Evolutionary conservation across 2,329 filamentous ascomycete genomes (phyloP), one percentile per base, ranked within the genome.

Genomic region (Dendrostoma leiphaemia): DNA sequence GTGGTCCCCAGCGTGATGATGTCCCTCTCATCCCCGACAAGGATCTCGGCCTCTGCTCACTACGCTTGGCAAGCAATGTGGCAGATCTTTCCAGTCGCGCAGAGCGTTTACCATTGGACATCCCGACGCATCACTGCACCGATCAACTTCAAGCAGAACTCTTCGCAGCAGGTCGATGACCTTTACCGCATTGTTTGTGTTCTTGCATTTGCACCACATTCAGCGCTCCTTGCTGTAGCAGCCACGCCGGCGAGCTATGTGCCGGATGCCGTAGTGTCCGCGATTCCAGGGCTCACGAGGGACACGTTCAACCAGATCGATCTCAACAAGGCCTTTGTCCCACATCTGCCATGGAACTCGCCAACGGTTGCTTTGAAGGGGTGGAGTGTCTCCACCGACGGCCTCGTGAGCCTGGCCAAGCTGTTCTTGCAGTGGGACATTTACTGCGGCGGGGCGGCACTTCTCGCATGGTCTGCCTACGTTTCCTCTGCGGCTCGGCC

Each of bases 401-500:
- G 61, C 6, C 50, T 78, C 12, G 68, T 70, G 12, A 66, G 72
- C 19, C 74, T 77, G 1, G 69, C 72, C 9, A 69, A 74, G 34
- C 67, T 65, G 35, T 76, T 81, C 57, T 59, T 81, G 28, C 71
- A 77, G 32, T 81, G 76, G 72, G 78, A 81, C 60, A 65, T 77
- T 10, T 62, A 75, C 41, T 68, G 75, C 29, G 75, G 74, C 1
- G 71, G 71, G 1, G 54, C 61, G 0, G 71, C 73, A 1, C 63
- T 77, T 19, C 48, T 79, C 19, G 31, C 77, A 5, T 81, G 78
- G 78, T 71, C 72, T 3, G 48, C 72, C 3, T 64, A 67, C 3
- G 51, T 79, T 17, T 69, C 65, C 44, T 24, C 63, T 17, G 66
- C 59, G 29, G 63, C 67, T 9, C 56, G 56, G 5, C 60, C 44